Base-by-base conservation (phyloP, 768 basidiomycete genomes). In the Xerocomellus dryophilus region DNA sequence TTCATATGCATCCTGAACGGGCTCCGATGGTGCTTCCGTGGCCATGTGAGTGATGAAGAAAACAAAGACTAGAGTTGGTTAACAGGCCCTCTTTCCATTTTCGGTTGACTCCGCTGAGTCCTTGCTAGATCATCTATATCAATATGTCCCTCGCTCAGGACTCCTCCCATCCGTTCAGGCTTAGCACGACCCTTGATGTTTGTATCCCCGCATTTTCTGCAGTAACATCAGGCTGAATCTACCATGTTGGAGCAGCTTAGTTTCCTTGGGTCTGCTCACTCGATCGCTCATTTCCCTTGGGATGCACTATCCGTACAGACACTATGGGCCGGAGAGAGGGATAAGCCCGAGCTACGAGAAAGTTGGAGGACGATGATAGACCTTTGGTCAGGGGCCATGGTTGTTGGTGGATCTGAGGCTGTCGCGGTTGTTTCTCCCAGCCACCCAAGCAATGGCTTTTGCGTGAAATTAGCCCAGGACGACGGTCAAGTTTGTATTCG, bases 331-430 rank as follows among this genome's bases (percentile, higher is more conserved):
- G 75, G 75, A 35, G 57, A 62, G 10, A 51, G 67, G 39, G 52
- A 72, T 18, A 60, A 61, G 8, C 52, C 70, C 5, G 71, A 77
- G n/a, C 44, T 70, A 10, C 54, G 61, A 7, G 56, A 64, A 2
- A 51, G 58, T 29, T 88, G 86, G 85, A 68, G 62, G 21, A 41
- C 40, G 17, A 74, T 82, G 71, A 64, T 81, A 17, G 61, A 72
- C 6, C 65, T 75, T 39, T 86, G 78, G 71, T 69, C 73, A 43
- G 81, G 83, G 47, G 73, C 80, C 29, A 70, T 84, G 50, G 78
- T 78, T 43, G 76, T 83, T 8, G 79, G 77, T 42, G 71, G 78
- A 57, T 62, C 60, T 20, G 59, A 61, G 50, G 61, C 75, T 23
- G 36, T 77, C 65, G 67, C 67, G 72, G 50, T 77, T 65, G 61